phyloP scores from a whole-genome alignment of 2,329 filamentous ascomycete genomes.

The Fusarium pseudonygamai region DNA sequence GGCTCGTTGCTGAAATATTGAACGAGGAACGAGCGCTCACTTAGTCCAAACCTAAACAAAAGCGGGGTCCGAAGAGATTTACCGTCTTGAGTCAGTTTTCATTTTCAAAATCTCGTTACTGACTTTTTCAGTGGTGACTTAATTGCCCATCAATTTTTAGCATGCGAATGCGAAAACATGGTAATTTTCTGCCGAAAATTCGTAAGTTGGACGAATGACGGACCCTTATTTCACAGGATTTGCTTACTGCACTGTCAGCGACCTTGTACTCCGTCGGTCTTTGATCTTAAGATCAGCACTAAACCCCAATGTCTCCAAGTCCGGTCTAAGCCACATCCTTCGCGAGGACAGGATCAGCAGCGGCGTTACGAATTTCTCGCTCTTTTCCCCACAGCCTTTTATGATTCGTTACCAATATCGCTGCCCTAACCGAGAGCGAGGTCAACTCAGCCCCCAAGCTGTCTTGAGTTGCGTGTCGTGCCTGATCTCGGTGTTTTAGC shows the following conservation, averaged over 20 bases:
- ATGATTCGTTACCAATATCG: neutral
- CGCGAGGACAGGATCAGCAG: neutral
- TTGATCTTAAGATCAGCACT: neutral
- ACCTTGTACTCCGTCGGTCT: neutral
- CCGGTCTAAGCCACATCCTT: neutral
- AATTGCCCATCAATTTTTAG: too few species aligned
- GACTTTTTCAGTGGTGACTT: too few species aligned
- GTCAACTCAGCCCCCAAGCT: neutral
- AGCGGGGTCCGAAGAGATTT: neutral
- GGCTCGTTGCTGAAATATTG: neutral
- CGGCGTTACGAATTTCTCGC: neutral
- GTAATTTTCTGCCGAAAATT: too few species aligned
- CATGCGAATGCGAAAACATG: neutral
- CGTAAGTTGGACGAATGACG: neutral
- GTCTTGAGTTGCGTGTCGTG: neutral
- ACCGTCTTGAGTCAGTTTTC: rapidly evolving
- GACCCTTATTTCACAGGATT: neutral
- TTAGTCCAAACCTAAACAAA: neutral
- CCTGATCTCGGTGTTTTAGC: neutral
- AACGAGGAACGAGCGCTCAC: neutral
- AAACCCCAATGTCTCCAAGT: neutral
- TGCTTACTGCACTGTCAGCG: neutral
- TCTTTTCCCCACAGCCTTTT: neutral
- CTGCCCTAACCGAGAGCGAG: neutral
- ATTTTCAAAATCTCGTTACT: rapidly evolving